Evolutionary conservation across 768 basidiomycete species (phyloP).

Genomic region (Tricholoma bakamatsutake): DNA sequence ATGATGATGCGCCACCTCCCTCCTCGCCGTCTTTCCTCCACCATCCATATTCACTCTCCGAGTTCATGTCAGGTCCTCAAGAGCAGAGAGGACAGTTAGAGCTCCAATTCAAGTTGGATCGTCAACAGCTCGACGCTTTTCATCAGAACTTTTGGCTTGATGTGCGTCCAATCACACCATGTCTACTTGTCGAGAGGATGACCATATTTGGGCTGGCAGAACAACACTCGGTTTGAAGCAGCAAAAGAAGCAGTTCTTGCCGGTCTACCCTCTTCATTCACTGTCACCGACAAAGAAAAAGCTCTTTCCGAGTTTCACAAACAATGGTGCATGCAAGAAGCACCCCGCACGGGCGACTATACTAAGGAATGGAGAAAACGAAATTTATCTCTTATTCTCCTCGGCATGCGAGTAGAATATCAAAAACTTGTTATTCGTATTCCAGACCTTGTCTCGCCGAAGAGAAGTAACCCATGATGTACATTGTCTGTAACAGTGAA

Average conservation of each 20-base stretch:
- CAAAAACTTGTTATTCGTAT: constrained; percentile 34
- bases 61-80: constrained; percentile 44
- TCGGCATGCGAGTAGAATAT: constrained; percentile 53
- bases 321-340: constrained; percentile 72
- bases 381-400: constrained; percentile 48
- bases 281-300: constrained; percentile 53
- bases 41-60: constrained; percentile 77
- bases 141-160: constrained; percentile 80
- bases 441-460: constrained; percentile 17
- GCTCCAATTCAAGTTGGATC: constrained; percentile 64
- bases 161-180: constrained; percentile 37
- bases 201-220: constrained; percentile 36
- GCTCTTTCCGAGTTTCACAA: constrained; percentile 70
- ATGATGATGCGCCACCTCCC: constrained; percentile 49
- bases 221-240: constrained; percentile 73
- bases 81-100: constrained; percentile 39
- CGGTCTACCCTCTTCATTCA: constrained; percentile 46
- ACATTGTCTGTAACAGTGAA: no score
- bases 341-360: constrained; percentile 49
- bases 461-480: constrained; percentile 7
- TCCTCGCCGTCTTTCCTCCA: constrained; percentile 28
- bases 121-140: constrained; percentile 68
- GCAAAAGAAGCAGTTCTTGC: constrained; percentile 56
- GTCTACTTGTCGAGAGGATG: not conserved
- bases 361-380: constrained; percentile 62